Base-by-base conservation (phyloP, 768 basidiomycete genomes). In the Hygrophoropsis aurantiaca region DNA sequence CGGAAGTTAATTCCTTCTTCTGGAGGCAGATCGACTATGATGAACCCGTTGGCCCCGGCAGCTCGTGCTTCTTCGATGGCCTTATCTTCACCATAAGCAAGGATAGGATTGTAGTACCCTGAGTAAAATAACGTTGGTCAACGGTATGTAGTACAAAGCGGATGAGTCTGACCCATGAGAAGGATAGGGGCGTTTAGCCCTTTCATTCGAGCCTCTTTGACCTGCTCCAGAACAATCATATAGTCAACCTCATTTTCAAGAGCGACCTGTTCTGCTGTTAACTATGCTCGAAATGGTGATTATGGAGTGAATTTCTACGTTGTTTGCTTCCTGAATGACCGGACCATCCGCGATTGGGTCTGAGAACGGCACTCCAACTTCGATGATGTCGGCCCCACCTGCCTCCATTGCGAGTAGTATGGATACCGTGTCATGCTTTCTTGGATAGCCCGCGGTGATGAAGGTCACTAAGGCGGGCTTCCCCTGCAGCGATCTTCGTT, bases 51-150 rank as follows among this genome's bases (percentile, higher is more conserved):
- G 0, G 92, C 97, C 11, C 95, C 95, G 15, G 92, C 93, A 47
- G 85, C 84, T 38, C 72, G 77, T 2, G 94, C 94, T 62, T 97
- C 94, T 44, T 84, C 80, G 20, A 98, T 93, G 5, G 95, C 88
- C 63, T 82, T 88, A 50, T 95, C 90, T 70, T 99, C 97, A 2
- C 94, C 94, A 58, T 97, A 95, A 0, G 94, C 91, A 36, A 98
- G 77, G 25, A 98, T 66, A 11, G 97, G 95, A 63, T 99, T 99
- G 69, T 97, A 98, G 71, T 99, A 99, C 25, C 95, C 95, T 98
- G 54, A 5, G 25, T 13, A 24, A 25, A 34, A 36, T 27, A 21
- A 34, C 49, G 40, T 54, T 7, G 49, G 38, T 49, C 45, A 47
- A 33, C 27, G 27, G 6, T 30, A 13, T 6, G 21, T 15, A 15